phyloP scores from a whole-genome alignment of 2,329 filamentous ascomycete genomes.

The Trichoderma semiorbis region DNA sequence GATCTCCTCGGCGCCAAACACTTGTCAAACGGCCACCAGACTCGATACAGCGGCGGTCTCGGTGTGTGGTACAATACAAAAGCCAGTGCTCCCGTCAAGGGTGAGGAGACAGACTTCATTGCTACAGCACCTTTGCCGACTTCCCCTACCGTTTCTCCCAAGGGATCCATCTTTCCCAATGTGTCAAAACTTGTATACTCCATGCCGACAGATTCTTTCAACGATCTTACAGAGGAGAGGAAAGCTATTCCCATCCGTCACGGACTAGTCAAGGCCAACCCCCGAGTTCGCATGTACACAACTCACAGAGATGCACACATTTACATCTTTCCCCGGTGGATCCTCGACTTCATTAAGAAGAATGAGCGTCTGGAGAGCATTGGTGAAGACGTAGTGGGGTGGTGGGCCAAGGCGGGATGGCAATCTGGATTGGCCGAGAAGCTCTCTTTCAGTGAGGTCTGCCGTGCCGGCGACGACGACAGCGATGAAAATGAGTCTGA shows the following conservation, averaged over 20 bases:
- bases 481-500: conserved; percentile 37
- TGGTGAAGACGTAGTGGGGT: conserved; percentile 86
- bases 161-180: conserved; percentile 62
- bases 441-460: conserved; percentile 65
- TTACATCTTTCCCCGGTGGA: conserved; percentile 91
- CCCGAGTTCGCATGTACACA: conserved; percentile 74
- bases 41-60: conserved; percentile 67
- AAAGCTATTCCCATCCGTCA: conserved; percentile 72
- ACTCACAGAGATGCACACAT: conserved; percentile 89
- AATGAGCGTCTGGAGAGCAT: conserved; percentile 85
- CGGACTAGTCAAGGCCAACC: conserved; percentile 69
- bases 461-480: conserved; percentile 36
- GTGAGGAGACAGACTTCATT: conserved; percentile 90
- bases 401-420: conserved; percentile 95
- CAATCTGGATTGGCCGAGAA: conserved; percentile 77
- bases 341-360: conserved; percentile 74
- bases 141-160: conserved; percentile 42
- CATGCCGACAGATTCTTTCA: conserved; percentile 83
- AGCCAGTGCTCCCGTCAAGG: conserved; percentile 70
- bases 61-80: conserved; percentile 91
- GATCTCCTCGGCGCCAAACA: conserved; percentile 52
- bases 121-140: conserved; percentile 67
- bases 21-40: conserved; percentile 37
- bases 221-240: conserved; percentile 74
- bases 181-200: conserved; percentile 80